Conservation (phyloP, 2,329 filamentous ascomycete species). For the Penicillium occitanis region DNA sequence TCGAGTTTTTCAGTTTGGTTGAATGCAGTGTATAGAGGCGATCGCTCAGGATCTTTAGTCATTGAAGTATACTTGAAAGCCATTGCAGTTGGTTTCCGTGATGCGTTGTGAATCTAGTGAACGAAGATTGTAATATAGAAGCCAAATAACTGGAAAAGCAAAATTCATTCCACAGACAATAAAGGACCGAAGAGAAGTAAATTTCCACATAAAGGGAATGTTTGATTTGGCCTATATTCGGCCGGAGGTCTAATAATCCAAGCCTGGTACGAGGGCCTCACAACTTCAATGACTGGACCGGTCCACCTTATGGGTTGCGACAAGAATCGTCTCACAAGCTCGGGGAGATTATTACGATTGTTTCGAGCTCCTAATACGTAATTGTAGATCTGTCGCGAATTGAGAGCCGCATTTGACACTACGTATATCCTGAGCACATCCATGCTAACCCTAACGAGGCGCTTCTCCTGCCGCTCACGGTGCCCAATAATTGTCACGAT, state of each 20-base stretch:
- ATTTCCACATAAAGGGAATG: neutral
- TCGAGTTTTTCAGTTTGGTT: neutral
- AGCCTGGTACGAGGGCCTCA: neutral
- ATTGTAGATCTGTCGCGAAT: neutral
- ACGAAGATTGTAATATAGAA: neutral
- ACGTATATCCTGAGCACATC: neutral
- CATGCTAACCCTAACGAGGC: neutral
- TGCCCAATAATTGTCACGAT: neutral
- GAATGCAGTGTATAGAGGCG: conserved; percentile 3
- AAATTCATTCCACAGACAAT: neutral
- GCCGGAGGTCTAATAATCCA: neutral
- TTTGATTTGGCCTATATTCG: neutral
- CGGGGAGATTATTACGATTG: neutral
- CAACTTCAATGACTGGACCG: too few relatives aligned
- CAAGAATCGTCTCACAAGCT: neutral
- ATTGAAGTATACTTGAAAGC: neutral
- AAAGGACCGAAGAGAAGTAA: neutral
- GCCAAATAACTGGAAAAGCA: neutral
- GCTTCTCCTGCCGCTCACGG: neutral
- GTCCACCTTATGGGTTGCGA: neutral
- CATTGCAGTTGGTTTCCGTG: neutral
- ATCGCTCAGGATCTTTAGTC: neutral
- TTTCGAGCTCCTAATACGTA: neutral
- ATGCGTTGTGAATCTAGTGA: neutral
- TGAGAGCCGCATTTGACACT: neutral